These are phyloP conservation scores for Coniochaeta sp. DNA, from an alignment of 2,329 filamentous ascomycete genomes.

Conservation along the genomic window DNA sequence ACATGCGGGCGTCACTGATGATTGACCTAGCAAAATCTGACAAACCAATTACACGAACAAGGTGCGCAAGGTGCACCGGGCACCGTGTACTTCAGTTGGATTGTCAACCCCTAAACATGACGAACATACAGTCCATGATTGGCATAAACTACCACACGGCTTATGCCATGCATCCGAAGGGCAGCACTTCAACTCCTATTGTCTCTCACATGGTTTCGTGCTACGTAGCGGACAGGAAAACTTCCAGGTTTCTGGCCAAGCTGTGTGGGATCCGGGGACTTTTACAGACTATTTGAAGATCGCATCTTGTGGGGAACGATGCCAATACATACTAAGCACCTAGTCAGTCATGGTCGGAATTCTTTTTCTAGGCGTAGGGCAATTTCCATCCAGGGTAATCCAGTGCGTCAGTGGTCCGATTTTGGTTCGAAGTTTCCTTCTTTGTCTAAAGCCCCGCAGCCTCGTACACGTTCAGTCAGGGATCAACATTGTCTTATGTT, in stretches of 20 bases:
- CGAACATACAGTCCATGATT: neutral
- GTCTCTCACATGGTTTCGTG: neutral
- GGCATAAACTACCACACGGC: neutral
- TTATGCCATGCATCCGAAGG: too few relatives aligned
- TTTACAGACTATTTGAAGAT: neutral
- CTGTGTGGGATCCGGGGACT: too few relatives aligned
- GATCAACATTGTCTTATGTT: too few relatives aligned
- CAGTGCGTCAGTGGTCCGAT: neutral
- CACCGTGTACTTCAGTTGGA: neutral
- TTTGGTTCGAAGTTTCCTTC: neutral
- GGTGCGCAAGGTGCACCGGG: neutral
- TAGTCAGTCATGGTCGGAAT: neutral
- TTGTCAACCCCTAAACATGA: neutral
- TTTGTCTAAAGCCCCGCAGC: neutral
- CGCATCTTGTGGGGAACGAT: neutral
- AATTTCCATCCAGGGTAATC: neutral
- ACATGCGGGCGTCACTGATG: neutral
- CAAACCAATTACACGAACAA: neutral
- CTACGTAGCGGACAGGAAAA: too few relatives aligned
- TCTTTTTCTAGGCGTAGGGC: neutral
- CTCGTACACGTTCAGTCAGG: too few relatives aligned
- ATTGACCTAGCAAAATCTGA: neutral
- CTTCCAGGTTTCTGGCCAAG: too few relatives aligned
- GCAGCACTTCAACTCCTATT: neutral
- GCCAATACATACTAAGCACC: neutral